Percentiles rank a stretch among this genome's conserved stretches.
Conservation (phyloP, 179 eudicot species). For the Drosera spatulata region DNA sequence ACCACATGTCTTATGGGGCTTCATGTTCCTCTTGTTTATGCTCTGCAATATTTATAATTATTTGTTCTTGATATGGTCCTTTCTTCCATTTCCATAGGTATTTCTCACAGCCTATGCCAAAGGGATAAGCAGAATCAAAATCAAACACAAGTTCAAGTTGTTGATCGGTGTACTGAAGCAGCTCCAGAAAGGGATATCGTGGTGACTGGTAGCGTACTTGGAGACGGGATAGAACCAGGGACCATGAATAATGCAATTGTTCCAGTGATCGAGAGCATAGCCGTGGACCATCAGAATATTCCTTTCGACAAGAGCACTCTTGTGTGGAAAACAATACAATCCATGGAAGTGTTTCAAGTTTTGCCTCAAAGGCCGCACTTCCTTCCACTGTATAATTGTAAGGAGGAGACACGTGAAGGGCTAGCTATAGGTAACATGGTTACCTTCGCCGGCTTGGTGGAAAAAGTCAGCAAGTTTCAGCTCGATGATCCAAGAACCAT, state of each 20-base stretch:
- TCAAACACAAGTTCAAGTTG: conserved; percentile 4
- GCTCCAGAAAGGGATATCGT: conserved; percentile 6
- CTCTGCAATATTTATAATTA: background rate
- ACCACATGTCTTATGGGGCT: too few relatives aligned
- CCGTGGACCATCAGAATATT: conserved; percentile 12
- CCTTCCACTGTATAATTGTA: conserved; percentile 33
- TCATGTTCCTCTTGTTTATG: too few relatives aligned
- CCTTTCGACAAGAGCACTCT: conserved; percentile 51
- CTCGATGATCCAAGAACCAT: conserved; percentile 38
- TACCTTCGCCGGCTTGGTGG: conserved; percentile 50
- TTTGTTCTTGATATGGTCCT: background rate
- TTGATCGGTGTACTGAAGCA: conserved; percentile 13
- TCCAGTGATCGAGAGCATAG: background rate
- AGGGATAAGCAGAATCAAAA: conserved; percentile 10
- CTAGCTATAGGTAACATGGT: conserved; percentile 81
- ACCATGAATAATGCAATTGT: conserved; percentile 14
- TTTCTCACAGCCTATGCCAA: conserved; percentile 14
- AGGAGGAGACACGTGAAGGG: conserved; percentile 69
- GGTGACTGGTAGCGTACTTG: conserved; percentile 7
- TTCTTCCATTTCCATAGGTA: conserved; percentile 11
- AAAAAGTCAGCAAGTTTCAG: conserved; percentile 31
- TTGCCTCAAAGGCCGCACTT: conserved; percentile 85
- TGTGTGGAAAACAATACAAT: conserved; percentile 56
- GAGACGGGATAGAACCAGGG: conserved; percentile 6
- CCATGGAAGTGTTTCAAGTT: conserved; percentile 52